These are phyloP conservation scores for Vitis hybrid DNA, from an alignment of 177 flowering plant genomes.

Conservation along the genomic window DNA sequence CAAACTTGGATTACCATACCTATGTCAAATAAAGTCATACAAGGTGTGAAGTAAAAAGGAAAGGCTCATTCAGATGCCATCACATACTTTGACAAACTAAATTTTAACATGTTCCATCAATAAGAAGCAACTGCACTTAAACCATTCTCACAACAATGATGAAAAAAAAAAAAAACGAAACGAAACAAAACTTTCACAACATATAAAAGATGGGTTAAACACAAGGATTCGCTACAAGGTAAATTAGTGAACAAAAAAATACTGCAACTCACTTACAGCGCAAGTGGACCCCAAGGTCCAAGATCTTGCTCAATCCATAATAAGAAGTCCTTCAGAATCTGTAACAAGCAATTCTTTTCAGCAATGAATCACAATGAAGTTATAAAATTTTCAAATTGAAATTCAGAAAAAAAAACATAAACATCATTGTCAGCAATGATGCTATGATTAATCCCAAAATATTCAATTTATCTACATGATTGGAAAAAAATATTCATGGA, in stretches of 20 bases:
- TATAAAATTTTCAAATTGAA: not conserved
- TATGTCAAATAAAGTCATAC: no score
- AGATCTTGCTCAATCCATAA: constrained; percentile 75
- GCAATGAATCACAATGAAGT: not conserved
- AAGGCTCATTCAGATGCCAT: no score
- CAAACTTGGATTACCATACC: no score
- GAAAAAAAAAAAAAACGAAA: no score
- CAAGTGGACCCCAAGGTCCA: constrained; percentile 95
- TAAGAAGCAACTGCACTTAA: no score
- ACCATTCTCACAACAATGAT: no score
- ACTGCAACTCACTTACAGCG: constrained; percentile 57
- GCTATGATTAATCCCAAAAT: not conserved
- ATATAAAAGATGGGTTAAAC: not conserved
- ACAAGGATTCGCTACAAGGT: not conserved
- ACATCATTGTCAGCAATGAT: not conserved
- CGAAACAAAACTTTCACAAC: not conserved
- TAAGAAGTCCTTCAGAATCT: constrained; percentile 82
- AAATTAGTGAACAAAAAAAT: not conserved
- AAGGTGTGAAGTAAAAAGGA: no score
- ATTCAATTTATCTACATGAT: not conserved
- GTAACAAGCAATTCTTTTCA: constrained; percentile 17
- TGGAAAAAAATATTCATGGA: not conserved
- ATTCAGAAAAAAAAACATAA: constrained; percentile 4
- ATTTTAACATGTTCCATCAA: no score
- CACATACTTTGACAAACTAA: no score